Conservation (phyloP, 306 rosid species). For the Trifolium pratense region DNA sequence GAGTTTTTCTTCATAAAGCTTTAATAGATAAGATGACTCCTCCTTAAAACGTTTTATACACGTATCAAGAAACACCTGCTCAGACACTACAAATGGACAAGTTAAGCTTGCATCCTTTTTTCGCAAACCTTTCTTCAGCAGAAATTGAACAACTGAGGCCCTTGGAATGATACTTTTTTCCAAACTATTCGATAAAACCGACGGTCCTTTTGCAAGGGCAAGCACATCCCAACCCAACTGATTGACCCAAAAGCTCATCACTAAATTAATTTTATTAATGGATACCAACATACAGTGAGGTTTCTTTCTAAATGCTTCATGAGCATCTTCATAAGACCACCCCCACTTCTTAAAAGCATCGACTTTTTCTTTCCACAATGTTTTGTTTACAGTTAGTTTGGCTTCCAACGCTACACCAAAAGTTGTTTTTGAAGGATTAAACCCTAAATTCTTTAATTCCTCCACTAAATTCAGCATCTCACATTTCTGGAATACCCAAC, state of each 20-base stretch:
- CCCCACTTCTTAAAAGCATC: conserved; percentile 55
- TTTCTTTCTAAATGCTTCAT: conserved; percentile 39
- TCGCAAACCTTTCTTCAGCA: conserved; percentile 45
- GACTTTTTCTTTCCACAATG: conserved; percentile 48
- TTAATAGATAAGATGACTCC: conserved; percentile 5
- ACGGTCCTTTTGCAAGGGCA: too few relatives aligned
- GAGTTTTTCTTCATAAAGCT: neutral
- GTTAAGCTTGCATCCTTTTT: conserved; percentile 20
- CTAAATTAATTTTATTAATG: conserved; percentile 38
- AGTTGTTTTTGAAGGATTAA: too few relatives aligned
- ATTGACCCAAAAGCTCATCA: conserved; percentile 38
- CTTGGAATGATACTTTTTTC: conserved; percentile 57
- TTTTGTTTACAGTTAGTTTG: conserved; percentile 15
- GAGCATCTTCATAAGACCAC: conserved; percentile 50
- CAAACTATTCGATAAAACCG: conserved; percentile 33
- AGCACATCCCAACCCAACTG: neutral
- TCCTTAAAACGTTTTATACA: conserved; percentile 13
- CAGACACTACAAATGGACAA: neutral
- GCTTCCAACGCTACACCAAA: conserved; percentile 39
- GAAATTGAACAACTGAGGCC: conserved; percentile 37
- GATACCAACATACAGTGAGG: conserved; percentile 47
- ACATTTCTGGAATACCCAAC: too few relatives aligned
- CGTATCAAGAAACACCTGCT: conserved; percentile 25
- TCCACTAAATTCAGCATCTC: too few relatives aligned
- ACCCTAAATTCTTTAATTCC: too few relatives aligned